Percentiles rank a stretch among this genome's conserved stretches.
Conservation (phyloP, 1,284 basidiomycete genomes). For the Coriolopsis trogii region DNA sequence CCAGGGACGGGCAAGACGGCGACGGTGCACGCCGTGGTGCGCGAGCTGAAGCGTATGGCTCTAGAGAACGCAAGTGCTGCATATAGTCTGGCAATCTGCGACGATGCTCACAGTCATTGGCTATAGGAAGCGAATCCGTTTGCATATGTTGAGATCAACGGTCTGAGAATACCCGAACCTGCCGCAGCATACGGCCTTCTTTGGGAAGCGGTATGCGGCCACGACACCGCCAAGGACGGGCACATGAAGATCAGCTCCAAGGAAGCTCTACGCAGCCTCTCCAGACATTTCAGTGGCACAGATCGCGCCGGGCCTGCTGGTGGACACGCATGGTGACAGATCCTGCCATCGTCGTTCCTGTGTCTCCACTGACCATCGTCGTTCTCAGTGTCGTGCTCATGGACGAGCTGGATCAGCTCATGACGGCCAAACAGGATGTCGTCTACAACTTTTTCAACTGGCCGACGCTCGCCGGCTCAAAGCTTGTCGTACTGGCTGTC, state of each 20-base stretch:
- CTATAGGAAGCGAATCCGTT: conserved; percentile 88
- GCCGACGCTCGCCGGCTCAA: conserved; percentile 88
- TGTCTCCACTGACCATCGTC: too few species aligned
- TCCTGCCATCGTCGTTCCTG: too few species aligned
- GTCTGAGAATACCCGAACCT: conserved; percentile 90
- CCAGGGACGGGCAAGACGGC: conserved; percentile 99
- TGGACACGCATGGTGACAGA: conserved; percentile 74
- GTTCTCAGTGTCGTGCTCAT: conserved; percentile 87
- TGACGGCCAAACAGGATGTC: conserved; percentile 96
- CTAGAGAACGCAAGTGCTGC: conserved; percentile 62
- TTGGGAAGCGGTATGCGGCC: conserved; percentile 87
- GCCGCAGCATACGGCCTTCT: conserved; percentile 85
- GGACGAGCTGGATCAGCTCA: conserved; percentile 97
- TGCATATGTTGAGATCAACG: conserved; percentile 98
- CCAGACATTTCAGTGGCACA: conserved; percentile 60
- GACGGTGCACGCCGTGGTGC: conserved; percentile 91
- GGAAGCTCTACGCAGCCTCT: conserved; percentile 70
- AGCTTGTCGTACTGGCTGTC: conserved; percentile 94
- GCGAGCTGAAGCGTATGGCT: conserved; percentile 88
- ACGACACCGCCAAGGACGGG: conserved; percentile 62
- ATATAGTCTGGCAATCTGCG: neutral
- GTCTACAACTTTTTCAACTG: conserved; percentile 99
- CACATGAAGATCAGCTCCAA: conserved; percentile 69
- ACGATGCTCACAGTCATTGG: neutral
- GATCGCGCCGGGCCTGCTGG: conserved; percentile 58